Percentiles rank a stretch among this genome's conserved stretches.
These are phyloP conservation scores for Xanthoconium separans DNA, from an alignment of 1,284 basidiomycete species.

Conservation along the genomic window DNA sequence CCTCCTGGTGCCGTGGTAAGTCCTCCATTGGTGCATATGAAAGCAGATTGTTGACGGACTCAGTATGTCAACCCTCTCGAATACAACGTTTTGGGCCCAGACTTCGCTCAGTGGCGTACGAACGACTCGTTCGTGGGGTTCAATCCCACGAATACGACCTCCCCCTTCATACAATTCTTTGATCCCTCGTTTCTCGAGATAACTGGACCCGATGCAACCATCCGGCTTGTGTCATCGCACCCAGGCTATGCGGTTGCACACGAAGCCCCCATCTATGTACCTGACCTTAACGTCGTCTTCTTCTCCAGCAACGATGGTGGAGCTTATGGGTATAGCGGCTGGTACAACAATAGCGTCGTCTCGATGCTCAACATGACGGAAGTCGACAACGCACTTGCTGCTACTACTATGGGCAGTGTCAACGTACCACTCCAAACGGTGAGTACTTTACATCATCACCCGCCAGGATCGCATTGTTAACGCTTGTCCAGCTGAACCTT, in stretches of 20 bases:
- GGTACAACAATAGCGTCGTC: constrained; percentile 47
- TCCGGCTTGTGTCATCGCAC: constrained; percentile 58
- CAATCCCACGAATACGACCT: constrained; percentile 43
- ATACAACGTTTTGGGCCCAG: constrained; percentile 43
- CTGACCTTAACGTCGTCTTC: constrained; percentile 58
- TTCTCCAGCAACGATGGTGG: constrained; percentile 50
- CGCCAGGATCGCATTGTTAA: not conserved
- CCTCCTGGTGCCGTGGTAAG: constrained; percentile 18
- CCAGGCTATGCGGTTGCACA: constrained; percentile 68
- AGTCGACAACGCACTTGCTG: constrained; percentile 40
- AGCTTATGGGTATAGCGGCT: constrained; percentile 37
- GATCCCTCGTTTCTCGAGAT: constrained; percentile 58
- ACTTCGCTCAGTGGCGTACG: constrained; percentile 33
- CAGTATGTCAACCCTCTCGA: constrained; percentile 44
- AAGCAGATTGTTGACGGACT: constrained; percentile 40
- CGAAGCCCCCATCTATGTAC: constrained; percentile 67
- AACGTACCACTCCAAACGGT: constrained; percentile 58
- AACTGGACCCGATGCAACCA: constrained; percentile 56
- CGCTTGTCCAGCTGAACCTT: constrained; percentile 41
- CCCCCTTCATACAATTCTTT: constrained; percentile 73
- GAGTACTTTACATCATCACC: constrained; percentile 13
- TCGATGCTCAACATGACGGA: constrained; percentile 48
- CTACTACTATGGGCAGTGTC: constrained; percentile 34
- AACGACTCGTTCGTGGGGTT: constrained; percentile 39
- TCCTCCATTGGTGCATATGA: not conserved